phyloP scores from a whole-genome alignment of 306 rosid genomes.

The Rubus idaeus region DNA sequence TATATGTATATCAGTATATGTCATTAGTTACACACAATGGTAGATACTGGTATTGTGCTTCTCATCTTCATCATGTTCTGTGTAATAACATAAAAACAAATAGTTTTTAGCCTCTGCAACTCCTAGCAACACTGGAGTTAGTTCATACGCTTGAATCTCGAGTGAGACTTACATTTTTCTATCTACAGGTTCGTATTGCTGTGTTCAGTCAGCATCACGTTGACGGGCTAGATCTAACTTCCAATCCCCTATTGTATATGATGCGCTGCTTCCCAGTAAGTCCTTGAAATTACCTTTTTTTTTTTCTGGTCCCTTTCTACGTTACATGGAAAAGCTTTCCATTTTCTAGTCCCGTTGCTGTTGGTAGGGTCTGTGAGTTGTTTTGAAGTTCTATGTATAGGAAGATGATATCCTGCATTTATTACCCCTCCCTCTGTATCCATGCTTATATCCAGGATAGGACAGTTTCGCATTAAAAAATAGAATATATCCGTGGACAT shows the following conservation, averaged over 20 bases:
- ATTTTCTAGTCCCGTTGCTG: background rate
- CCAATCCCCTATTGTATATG: slow-evolving; percentile 95
- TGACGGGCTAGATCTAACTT: slow-evolving; percentile 91
- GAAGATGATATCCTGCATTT: background rate
- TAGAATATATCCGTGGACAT: background rate
- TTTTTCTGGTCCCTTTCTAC: slow-evolving; percentile 4
- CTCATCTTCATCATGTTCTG: slow-evolving; percentile 18
- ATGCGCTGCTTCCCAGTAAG: slow-evolving; percentile 99
- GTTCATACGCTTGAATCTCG: slow-evolving; percentile 26
- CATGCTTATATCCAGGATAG: background rate
- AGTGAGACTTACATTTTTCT: slow-evolving; percentile 12
- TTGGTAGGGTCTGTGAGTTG: background rate
- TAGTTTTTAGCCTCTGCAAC: background rate
- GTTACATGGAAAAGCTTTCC: background rate
- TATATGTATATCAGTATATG: background rate
- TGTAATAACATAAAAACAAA: background rate
- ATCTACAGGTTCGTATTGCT: slow-evolving; percentile 89
- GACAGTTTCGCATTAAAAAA: background rate
- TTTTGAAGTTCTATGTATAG: background rate
- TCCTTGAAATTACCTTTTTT: slow-evolving; percentile 26
- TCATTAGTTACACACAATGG: background rate
- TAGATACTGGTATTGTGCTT: background rate
- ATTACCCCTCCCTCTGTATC: background rate
- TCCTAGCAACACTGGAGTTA: slow-evolving; percentile 11
- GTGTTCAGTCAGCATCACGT: slow-evolving; percentile 99